Conservation (phyloP, 208 protist genomes). For the Herpetomonas samuelpessoai region DNA sequence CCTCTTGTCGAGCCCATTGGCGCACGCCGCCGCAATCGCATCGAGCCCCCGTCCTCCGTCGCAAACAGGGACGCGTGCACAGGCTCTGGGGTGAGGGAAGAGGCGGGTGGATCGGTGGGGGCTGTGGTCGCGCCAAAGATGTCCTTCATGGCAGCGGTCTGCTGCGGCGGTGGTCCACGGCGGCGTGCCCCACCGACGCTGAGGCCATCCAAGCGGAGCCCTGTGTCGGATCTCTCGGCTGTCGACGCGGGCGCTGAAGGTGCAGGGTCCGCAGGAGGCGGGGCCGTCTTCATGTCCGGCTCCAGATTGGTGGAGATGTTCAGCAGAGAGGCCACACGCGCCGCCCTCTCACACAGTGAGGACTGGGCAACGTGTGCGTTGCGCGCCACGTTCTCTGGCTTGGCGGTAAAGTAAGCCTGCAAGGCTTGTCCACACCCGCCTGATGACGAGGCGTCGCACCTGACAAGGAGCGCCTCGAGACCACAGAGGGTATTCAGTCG, state of each 20-base stretch:
- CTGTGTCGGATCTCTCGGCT: too few species aligned
- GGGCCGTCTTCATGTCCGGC: too few species aligned
- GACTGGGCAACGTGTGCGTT: constrained; percentile 42
- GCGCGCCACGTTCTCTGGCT: constrained; percentile 33
- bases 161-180: too few species aligned
- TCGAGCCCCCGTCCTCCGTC: neutral
- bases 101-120: neutral
- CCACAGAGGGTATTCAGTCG: constrained; percentile 46
- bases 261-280: too few species aligned
- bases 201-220: too few species aligned
- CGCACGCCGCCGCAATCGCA: neutral
- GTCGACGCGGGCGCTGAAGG: too few species aligned
- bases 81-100: neutral
- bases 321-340: constrained; percentile 5
- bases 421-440: neutral
- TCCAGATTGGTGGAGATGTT: neutral
- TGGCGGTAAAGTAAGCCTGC: constrained; percentile 26
- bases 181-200: too few species aligned
- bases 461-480: constrained; percentile 39
- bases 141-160: neutral
- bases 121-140: neutral
- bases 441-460: neutral
- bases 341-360: constrained; percentile 20
- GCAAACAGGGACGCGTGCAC: neutral
- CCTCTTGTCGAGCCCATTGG: neutral